Base-by-base conservation (phyloP, 495 filamentous ascomycete genomes). In the Staphylotrichum longicolle region DNA sequence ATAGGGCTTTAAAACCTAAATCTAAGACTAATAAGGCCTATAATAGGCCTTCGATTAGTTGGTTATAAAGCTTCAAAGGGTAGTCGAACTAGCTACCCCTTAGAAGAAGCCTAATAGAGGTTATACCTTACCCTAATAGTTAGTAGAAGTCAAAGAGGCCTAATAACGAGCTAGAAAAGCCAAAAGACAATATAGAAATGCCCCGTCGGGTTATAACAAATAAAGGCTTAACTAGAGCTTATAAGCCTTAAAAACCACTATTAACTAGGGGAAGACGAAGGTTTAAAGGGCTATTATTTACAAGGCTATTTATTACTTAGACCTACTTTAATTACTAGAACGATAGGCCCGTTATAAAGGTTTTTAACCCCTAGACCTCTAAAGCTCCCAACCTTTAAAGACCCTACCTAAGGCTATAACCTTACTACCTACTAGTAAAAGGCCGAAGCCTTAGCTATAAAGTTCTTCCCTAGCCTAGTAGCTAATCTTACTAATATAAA, bases 331-430 rank as follows among this genome's bases (percentile, higher is more conserved):
- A 37, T 14, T 5, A 8, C 37, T 55, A 15, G 54, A 57, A 46
- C 45, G 41, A 30, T 57, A 41, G 54, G 54, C 54, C 35, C 45
- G 54, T 8, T 41, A 46, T 4, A 14, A 30, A 41, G 46, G 54
- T 41, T 57, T 57, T 41, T n/a, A 4, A 20, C 41, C 54, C 34
- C 54, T 41, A n/a, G 54, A 57, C 54, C 41, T 27, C 54, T 15
- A 15, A 57, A n/a, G n/a, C 42, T 57, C 12, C 54, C 40, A 42
- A 41, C 54, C 5, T 57, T 57, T 20, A 57, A 34, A 6, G 35
- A 57, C 35, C 3, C 40, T 27, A 27, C 20, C 3, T 45, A 40
- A 11, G 54, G 54, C 32, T 41, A 46, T 7, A 41, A 46, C 3
- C 40, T 45, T 2, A 41, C 40, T 41, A 20, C 54, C 33, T 34